phyloP scores from a whole-genome alignment of 257 asterid genomes.

The Handroanthus guayacan region DNA sequence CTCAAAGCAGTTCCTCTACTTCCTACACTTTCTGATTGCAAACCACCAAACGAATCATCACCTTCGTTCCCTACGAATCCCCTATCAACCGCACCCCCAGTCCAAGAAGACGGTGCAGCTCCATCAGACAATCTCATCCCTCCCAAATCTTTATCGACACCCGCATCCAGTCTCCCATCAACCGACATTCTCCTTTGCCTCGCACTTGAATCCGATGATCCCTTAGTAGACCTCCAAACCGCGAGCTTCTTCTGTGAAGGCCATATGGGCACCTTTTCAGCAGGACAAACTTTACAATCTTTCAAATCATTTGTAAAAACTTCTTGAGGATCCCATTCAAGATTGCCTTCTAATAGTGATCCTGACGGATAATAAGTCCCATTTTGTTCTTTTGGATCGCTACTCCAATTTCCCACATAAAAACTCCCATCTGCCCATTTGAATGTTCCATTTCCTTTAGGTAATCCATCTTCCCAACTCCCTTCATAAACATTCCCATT shows the following conservation, averaged over 20 bases:
- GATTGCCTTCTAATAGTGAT: constrained; percentile 53
- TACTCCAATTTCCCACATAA: constrained; percentile 82
- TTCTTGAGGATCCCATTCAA: constrained; percentile 84
- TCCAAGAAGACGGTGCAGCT: constrained; percentile 56
- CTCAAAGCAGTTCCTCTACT: constrained; percentile 51
- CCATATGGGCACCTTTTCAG: constrained; percentile 70
- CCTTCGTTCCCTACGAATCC: constrained; percentile 30
- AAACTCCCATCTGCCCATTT: constrained; percentile 78
- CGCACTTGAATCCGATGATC: constrained; percentile 36
- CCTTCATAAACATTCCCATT: constrained; percentile 77
- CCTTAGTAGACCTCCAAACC: constrained; percentile 63
- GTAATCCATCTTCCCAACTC: constrained; percentile 79
- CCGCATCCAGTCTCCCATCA: constrained; percentile 72
- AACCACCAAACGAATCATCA: constrained; percentile 31
- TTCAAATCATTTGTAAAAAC: constrained; percentile 62
- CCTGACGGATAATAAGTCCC: constrained; percentile 80
- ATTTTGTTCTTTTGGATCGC: constrained; percentile 68
- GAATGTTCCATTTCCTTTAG: constrained; percentile 72
- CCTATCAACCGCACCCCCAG: constrained; percentile 25
- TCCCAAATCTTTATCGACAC: constrained; percentile 61
- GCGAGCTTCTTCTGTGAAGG: constrained; percentile 93
- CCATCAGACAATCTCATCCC: constrained; percentile 71
- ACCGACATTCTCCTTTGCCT: constrained; percentile 77
- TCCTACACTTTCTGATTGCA: neutral
- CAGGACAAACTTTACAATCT: constrained; percentile 62